phyloP scores from a whole-genome alignment of 2,329 filamentous ascomycete genomes.

The Xylaria sp. region DNA sequence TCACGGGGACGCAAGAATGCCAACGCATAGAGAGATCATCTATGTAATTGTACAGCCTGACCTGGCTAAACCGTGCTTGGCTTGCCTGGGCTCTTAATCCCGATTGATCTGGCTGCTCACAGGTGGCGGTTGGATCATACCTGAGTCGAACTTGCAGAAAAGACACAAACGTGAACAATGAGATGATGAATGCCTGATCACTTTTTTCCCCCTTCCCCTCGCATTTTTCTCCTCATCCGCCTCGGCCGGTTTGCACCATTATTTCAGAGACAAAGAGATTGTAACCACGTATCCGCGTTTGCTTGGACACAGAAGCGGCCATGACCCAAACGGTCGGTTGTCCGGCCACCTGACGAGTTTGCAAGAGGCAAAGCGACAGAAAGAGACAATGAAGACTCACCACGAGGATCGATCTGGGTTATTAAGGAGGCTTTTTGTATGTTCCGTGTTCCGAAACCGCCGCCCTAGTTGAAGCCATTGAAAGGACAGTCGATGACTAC shows the following conservation, averaged over 20 bases:
- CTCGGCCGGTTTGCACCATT: constrained; percentile 1
- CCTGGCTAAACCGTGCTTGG: constrained; percentile 10
- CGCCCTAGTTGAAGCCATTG: background rate
- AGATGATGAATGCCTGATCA: constrained; percentile 11
- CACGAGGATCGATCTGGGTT: constrained; percentile 4
- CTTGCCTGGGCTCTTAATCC: background rate
- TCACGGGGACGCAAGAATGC: constrained; percentile 20
- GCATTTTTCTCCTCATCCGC: too few species aligned
- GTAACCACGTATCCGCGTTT: constrained; percentile 1
- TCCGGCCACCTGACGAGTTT: constrained; percentile 2
- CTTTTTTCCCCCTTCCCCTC: background rate
- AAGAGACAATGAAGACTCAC: background rate
- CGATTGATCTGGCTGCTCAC: background rate
- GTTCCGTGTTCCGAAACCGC: background rate
- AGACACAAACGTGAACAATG: constrained; percentile 11
- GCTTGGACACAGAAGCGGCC: background rate
- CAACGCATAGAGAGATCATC: constrained; percentile 20
- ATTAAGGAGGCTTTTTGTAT: background rate
- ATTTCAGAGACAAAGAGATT: constrained; percentile 9
- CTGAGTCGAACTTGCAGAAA: constrained; percentile 1
- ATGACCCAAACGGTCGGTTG: constrained; percentile 8
- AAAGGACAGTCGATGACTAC: background rate
- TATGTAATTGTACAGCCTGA: constrained; percentile 13
- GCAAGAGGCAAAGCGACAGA: constrained; percentile 1
- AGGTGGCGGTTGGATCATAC: constrained; percentile 9